Conservation (phyloP, 2,329 filamentous ascomycete genomes). For the Karstenula rhodostoma region DNA sequence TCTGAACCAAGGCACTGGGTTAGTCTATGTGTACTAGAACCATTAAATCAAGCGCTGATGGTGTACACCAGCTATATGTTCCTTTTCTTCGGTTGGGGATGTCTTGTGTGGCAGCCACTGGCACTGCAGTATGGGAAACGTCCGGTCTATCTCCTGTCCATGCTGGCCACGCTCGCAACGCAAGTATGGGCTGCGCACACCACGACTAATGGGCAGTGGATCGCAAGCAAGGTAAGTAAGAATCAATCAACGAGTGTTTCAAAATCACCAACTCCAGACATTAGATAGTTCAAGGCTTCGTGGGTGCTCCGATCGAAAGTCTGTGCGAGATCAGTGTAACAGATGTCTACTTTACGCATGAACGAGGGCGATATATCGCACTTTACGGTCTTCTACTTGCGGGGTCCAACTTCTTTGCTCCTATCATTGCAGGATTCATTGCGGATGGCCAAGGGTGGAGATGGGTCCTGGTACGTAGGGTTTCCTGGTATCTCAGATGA, state of each 20-base stretch:
- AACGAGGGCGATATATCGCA: slow-evolving; percentile 42
- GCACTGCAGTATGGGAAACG: slow-evolving; percentile 63
- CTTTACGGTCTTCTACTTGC: slow-evolving; percentile 44
- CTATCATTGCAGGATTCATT: slow-evolving; percentile 48
- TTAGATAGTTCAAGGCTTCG: slow-evolving; percentile 58
- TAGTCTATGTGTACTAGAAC: neutral
- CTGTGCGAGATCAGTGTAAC: slow-evolving; percentile 57
- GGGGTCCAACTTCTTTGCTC: slow-evolving; percentile 49
- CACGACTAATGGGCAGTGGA: slow-evolving; percentile 57
- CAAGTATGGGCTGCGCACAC: slow-evolving; percentile 48
- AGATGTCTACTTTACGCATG: slow-evolving; percentile 51
- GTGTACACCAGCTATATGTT: slow-evolving; percentile 54
- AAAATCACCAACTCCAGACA: no score
- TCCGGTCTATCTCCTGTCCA: slow-evolving; percentile 56
- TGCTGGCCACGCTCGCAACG: slow-evolving; percentile 49
- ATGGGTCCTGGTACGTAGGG: slow-evolving; percentile 38
- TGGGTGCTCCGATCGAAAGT: slow-evolving; percentile 59
- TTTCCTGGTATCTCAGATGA: neutral
- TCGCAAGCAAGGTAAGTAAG: slow-evolving; percentile 57
- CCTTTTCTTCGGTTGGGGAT: slow-evolving; percentile 60
- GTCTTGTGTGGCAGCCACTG: slow-evolving; percentile 62
- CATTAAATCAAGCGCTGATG: neutral
- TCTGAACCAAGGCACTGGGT: slow-evolving; percentile 59
- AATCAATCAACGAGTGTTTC: no score
- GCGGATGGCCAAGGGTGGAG: slow-evolving; percentile 46